phyloP scores from a whole-genome alignment of 2,329 filamentous ascomycete genomes.

The Epicoccum nigrum region DNA sequence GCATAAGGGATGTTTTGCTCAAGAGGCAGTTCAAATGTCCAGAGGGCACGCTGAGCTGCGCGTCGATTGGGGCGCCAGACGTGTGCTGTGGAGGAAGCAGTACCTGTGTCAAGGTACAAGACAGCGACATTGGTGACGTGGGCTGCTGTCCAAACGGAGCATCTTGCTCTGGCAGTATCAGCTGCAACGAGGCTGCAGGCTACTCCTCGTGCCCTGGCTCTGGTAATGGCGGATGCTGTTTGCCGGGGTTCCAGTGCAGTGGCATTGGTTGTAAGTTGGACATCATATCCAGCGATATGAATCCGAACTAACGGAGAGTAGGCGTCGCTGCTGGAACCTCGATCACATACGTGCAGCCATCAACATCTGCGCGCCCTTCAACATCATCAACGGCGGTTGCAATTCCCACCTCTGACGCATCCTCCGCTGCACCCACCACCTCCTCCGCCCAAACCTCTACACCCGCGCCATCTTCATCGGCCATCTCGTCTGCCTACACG shows the following conservation, averaged over 20 bases:
- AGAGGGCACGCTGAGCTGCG: constrained; percentile 68
- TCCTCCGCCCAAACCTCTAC: constrained; percentile 20
- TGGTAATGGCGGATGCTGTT: constrained; percentile 76
- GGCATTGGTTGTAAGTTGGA: constrained; percentile 70
- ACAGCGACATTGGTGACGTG: constrained; percentile 69
- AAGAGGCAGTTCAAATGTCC: constrained; percentile 71
- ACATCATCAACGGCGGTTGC: constrained; percentile 48
- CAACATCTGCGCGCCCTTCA: constrained; percentile 36
- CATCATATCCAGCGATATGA: not conserved
- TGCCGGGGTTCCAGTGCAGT: constrained; percentile 72
- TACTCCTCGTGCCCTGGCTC: constrained; percentile 69
- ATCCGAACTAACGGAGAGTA: constrained; percentile 17
- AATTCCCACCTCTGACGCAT: constrained; percentile 19
- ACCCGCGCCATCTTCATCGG: constrained; percentile 17
- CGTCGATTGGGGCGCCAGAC: constrained; percentile 67
- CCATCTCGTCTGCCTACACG: constrained; percentile 42
- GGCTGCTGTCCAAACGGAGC: constrained; percentile 75
- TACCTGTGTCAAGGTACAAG: constrained; percentile 61
- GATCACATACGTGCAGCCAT: constrained; percentile 37
- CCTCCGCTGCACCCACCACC: constrained; percentile 24
- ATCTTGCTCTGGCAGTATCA: constrained; percentile 68
- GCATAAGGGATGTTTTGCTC: constrained; percentile 47
- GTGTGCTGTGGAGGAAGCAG: constrained; percentile 74
- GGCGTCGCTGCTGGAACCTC: constrained; percentile 41
- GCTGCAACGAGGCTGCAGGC: constrained; percentile 63